Evolutionary conservation across 768 basidiomycete species (phyloP), one percentile per base, ranked within the genome.

Genomic region (Pleurotus eryngii): DNA sequence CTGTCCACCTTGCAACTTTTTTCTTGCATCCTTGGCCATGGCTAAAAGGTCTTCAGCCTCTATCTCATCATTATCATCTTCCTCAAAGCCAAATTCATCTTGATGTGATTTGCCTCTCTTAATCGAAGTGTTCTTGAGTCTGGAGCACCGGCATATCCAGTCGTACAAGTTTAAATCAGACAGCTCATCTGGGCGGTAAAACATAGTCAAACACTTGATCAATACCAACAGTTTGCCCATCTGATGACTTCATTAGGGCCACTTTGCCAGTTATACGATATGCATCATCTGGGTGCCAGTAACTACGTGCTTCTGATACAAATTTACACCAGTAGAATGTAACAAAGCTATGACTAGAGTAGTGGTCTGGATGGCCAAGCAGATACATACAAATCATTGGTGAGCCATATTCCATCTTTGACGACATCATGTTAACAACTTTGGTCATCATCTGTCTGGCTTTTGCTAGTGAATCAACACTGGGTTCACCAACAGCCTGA

Each of bases 381-480:
- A 43, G 40, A 18, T 43, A 43, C 40, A 43, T 43, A 43, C 40
- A 43, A 15, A 43, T 63, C 61, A 69, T 64, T 2, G 72, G 72
- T 20, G 59, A 59, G 0, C 72, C 72, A 3, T 71, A 64, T 55
- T 74, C 71, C 49, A 62, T 51, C 46, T 68, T 71, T 2, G 68
- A 43, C 12, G 60, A 63, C 8, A 74, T 40, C 8, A 57, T 37
- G 53, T 74, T 74, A 1, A 72, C 63, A 39, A 69, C 63, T 55
- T 71, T 64, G 9, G 63, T 66, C 18, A 72, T 55, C 7, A 72
- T 49, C 15, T 55, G 57, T 7, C 69, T 26, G 3, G 65, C 63
- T 17, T 56, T 65, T 47, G 61, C 61, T 55, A 57, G n/a, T 24
- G 46, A 17, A 47, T 47, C 46, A 24, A 24, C 22, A 24, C 17